A percentile compares a stretch with the other conserved stretches of the same genome.
Evolutionary conservation across 2,329 filamentous ascomycete species (phyloP).

Genomic region (Bipolaris cookei): DNA sequence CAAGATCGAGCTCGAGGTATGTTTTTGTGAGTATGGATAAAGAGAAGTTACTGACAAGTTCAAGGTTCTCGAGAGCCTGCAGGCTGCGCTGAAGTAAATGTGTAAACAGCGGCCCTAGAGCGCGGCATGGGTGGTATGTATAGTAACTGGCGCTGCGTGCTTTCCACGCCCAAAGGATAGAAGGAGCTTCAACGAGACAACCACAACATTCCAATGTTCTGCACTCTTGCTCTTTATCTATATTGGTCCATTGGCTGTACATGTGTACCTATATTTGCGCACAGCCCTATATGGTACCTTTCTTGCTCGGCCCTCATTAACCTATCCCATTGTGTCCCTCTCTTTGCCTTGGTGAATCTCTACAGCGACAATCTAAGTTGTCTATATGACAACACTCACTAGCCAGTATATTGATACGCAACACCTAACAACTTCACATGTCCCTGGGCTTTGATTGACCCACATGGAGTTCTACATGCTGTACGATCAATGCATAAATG

Average conservation of each 20-base stretch:
- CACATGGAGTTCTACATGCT: slow-evolving; percentile 27
- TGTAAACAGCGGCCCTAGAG: slow-evolving; percentile 52
- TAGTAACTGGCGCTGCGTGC: slow-evolving; percentile 29
- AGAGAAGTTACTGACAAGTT: slow-evolving; percentile 45
- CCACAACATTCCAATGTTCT: slow-evolving; percentile 30
- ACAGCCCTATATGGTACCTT: slow-evolving; percentile 21
- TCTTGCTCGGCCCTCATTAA: slow-evolving; percentile 25
- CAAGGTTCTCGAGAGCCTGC: slow-evolving; percentile 82
- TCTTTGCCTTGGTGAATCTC: slow-evolving; percentile 3
- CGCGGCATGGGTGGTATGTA: slow-evolving; percentile 25
- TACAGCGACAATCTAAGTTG: background rate
- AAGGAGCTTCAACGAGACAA: slow-evolving; percentile 40
- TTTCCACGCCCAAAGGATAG: slow-evolving; percentile 42
- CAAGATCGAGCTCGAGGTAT: slow-evolving; percentile 98
- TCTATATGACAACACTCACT: background rate
- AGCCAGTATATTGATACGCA: background rate
- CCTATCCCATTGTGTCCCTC: slow-evolving; percentile 13
- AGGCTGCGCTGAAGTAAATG: slow-evolving; percentile 79
- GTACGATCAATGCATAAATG: slow-evolving; percentile 14
- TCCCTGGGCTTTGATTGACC: slow-evolving; percentile 28
- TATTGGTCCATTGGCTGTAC: slow-evolving; percentile 10
- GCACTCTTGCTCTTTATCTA: slow-evolving; percentile 7
- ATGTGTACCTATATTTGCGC: slow-evolving; percentile 29
- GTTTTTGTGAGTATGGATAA: slow-evolving; percentile 31
- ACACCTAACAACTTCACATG: slow-evolving; percentile 23